These are phyloP conservation scores for Amanita polypyramis DNA, from an alignment of 768 basidiomycete genomes.

Conservation along the genomic window DNA sequence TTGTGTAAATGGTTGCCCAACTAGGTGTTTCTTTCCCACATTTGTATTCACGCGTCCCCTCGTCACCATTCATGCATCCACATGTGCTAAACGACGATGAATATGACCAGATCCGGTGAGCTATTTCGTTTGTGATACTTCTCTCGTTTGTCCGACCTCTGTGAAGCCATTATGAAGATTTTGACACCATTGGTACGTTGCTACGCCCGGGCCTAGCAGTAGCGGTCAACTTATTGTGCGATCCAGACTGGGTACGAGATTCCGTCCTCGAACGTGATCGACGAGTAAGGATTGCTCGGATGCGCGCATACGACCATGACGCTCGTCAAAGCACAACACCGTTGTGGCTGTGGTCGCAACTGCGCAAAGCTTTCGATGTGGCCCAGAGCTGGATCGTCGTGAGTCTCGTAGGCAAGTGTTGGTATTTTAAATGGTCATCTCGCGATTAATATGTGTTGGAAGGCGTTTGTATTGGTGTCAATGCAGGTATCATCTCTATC, in stretches of 20 bases:
- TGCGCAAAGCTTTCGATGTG: slow-evolving; percentile 48
- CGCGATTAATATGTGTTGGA: slow-evolving; percentile 1
- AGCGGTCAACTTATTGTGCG: not conserved
- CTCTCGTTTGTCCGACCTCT: slow-evolving; percentile 9
- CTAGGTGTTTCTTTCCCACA: not conserved
- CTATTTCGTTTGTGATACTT: slow-evolving; percentile 3
- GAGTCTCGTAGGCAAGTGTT: slow-evolving; percentile 70
- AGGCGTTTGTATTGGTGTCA: slow-evolving; percentile 89
- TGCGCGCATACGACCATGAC: slow-evolving; percentile 30
- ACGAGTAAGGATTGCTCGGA: slow-evolving; percentile 52
- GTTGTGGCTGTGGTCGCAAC: slow-evolving; percentile 51
- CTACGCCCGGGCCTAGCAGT: slow-evolving; percentile 9
- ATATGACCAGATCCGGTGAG: slow-evolving; percentile 55
- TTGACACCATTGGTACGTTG: slow-evolving; percentile 76
- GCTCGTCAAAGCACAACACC: slow-evolving; percentile 40
- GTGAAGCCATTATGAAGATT: slow-evolving; percentile 84
- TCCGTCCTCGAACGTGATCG: slow-evolving; percentile 81
- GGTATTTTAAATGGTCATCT: not conserved
- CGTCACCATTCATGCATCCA: slow-evolving; percentile 23
- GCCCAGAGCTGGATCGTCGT: slow-evolving; percentile 93
- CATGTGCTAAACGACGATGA: slow-evolving; percentile 55
- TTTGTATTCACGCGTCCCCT: not conserved
- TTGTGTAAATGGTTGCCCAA: not conserved
- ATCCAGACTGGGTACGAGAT: slow-evolving; percentile 92
- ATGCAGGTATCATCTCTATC: slow-evolving; percentile 92